Conservation (phyloP, 2,329 filamentous ascomycete genomes). For the Purpureocillium takamizusanense region DNA sequence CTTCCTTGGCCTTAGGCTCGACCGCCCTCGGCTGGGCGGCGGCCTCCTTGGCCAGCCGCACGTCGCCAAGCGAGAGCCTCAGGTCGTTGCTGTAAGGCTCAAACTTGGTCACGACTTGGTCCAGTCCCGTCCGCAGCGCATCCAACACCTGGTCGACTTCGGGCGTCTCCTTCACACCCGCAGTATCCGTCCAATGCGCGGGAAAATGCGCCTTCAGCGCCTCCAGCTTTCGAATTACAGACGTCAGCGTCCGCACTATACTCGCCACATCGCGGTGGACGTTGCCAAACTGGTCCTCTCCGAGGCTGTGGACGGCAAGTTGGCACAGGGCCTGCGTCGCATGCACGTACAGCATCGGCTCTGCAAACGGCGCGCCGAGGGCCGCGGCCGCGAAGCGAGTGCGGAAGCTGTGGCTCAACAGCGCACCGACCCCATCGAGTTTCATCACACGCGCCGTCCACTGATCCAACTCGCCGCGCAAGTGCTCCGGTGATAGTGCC, state of each 20-base stretch:
- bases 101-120: constrained; percentile 60
- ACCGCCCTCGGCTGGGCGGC: constrained; percentile 18
- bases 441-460: constrained; percentile 36
- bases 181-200: constrained; percentile 72
- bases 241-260: constrained; percentile 66
- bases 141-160: constrained; percentile 66
- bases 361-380: constrained; percentile 64
- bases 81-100: constrained; percentile 65
- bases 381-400: constrained; percentile 58
- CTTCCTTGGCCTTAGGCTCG: constrained; percentile 14
- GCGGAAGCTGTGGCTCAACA: constrained; percentile 63
- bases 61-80: constrained; percentile 59
- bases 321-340: constrained; percentile 61
- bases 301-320: constrained; percentile 63
- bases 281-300: constrained; percentile 75
- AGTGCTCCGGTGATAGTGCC: constrained; percentile 37
- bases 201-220: constrained; percentile 50
- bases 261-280: constrained; percentile 73
- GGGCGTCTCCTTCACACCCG: constrained; percentile 41
- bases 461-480: constrained; percentile 38
- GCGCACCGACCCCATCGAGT: constrained; percentile 48
- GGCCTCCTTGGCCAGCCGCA: constrained; percentile 65
- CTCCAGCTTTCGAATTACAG: constrained; percentile 60
- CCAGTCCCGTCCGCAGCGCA: constrained; percentile 56
- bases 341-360: constrained; percentile 59